Evolutionary conservation across 768 basidiomycete species (phyloP).

Genomic region (Calocybe cyanea): DNA sequence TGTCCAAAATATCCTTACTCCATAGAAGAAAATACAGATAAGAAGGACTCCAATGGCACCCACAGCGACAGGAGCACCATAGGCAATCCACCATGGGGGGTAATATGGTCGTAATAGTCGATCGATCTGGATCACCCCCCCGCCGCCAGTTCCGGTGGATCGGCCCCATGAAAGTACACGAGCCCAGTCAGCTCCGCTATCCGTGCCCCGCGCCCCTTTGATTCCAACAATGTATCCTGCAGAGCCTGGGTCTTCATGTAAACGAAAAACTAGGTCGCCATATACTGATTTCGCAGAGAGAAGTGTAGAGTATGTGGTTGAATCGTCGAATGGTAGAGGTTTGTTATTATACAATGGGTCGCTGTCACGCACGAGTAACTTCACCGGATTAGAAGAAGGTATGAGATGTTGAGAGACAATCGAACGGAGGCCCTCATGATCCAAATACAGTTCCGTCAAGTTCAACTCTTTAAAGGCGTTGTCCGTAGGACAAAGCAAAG

Average conservation of each 20-base stretch:
- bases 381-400: conserved; percentile 33
- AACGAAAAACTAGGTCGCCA: conserved; percentile 81
- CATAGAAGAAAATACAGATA: conserved; percentile 71
- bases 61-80: conserved; percentile 65
- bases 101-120: conserved; percentile 78
- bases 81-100: conserved; percentile 81
- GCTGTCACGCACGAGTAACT: conserved; percentile 23
- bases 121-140: conserved; percentile 90
- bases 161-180: conserved; percentile 72
- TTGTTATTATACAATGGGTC: conserved; percentile 57
- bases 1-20: conserved; percentile 67
- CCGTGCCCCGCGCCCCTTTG: conserved; percentile 67
- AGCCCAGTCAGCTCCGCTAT: conserved; percentile 60
- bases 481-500: conserved; percentile 87
- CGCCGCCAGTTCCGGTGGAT: conserved; percentile 68
- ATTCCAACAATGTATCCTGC: conserved; percentile 66
- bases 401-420: conserved; percentile 80
- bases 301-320: conserved; percentile 73
- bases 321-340: conserved; percentile 69
- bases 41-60: conserved; percentile 53
- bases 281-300: conserved; percentile 63
- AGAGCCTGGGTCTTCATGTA: conserved; percentile 34
- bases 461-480: conserved; percentile 88
- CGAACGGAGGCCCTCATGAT: conserved; percentile 46
- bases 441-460: conserved; percentile 65